A percentile compares a stretch with the other conserved stretches of the same genome.
These are phyloP conservation scores for Starmerella floricola DNA, from an alignment of 805 yeast genomes.

Conservation along the genomic window DNA sequence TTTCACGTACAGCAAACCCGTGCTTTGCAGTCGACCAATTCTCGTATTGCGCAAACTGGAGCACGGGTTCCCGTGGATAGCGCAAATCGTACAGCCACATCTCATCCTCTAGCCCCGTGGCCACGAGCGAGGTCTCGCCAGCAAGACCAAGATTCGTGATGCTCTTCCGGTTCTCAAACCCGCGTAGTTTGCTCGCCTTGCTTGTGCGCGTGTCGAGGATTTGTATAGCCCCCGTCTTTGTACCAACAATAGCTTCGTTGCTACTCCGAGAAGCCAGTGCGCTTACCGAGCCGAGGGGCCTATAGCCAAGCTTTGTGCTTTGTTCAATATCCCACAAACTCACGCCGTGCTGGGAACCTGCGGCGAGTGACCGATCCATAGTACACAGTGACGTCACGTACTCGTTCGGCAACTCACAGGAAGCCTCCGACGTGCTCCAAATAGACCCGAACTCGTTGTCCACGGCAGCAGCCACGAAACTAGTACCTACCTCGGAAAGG, in stretches of 20 bases:
- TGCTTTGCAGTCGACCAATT: conserved; percentile 14
- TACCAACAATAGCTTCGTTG: not conserved
- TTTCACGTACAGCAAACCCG: conserved; percentile 15
- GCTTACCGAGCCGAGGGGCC: not conserved
- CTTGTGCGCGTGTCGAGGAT: not conserved
- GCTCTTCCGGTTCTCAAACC: not conserved
- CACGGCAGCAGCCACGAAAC: conserved; percentile 9
- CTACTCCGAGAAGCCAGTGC: not conserved
- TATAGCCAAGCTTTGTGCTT: not conserved
- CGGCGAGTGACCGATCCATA: not conserved
- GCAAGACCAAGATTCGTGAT: conserved; percentile 12
- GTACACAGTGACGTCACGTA: conserved; percentile 3
- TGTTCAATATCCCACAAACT: not conserved
- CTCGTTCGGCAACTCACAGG: not conserved
- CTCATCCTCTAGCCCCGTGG: conserved; percentile 16
- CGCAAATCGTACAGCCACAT: conserved; percentile 19
- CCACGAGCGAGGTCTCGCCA: not conserved
- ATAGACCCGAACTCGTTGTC: conserved; percentile 8
- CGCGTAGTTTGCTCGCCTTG: not conserved
- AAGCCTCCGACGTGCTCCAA: not conserved
- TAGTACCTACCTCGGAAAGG: not conserved
- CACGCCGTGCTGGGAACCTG: not conserved
- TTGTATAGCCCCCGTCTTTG: not conserved
- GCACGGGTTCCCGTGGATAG: not conserved
- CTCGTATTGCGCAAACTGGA: conserved; percentile 12